These are phyloP conservation scores for Jaltomata sinuosa DNA, from an alignment of 257 asterid genomes.

Conservation along the genomic window DNA sequence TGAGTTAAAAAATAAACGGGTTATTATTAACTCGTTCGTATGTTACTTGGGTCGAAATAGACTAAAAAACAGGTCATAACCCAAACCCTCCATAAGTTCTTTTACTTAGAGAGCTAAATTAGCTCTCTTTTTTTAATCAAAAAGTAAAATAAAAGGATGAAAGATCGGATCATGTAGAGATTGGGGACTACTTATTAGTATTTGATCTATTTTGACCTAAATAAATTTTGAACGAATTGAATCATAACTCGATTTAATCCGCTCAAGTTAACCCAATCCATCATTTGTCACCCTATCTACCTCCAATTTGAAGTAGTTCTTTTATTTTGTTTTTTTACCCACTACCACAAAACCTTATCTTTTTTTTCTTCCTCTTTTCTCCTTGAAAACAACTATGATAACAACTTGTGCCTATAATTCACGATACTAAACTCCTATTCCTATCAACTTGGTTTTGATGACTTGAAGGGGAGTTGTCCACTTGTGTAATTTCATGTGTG, in stretches of 20 bases:
- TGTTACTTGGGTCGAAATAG: no score
- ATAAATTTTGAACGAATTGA: neutral
- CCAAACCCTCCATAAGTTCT: no score
- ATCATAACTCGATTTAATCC: neutral
- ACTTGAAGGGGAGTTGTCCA: slow-evolving; percentile 26
- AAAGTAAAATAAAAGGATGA: no score
- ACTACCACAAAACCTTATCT: slow-evolving; percentile 6
- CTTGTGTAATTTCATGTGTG: slow-evolving; percentile 34
- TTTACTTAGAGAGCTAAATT: no score
- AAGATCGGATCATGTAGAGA: no score
- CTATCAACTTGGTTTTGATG: slow-evolving; percentile 37
- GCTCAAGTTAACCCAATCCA: neutral
- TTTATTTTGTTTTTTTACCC: slow-evolving; percentile 7
- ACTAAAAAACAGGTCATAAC: no score
- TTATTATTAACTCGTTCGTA: no score
- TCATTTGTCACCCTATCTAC: slow-evolving; percentile 9
- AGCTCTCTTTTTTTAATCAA: no score
- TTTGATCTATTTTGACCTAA: neutral
- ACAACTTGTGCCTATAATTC: slow-evolving; percentile 33
- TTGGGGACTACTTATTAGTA: no score
- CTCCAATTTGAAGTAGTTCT: slow-evolving; percentile 9
- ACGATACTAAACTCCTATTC: slow-evolving; percentile 10
- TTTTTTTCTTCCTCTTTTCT: neutral
- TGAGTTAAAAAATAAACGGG: no score
- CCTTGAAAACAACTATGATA: slow-evolving; percentile 6